These are phyloP conservation scores for Talaromyces borbonicus DNA, from an alignment of 495 filamentous ascomycete genomes.

Conservation along the genomic window DNA sequence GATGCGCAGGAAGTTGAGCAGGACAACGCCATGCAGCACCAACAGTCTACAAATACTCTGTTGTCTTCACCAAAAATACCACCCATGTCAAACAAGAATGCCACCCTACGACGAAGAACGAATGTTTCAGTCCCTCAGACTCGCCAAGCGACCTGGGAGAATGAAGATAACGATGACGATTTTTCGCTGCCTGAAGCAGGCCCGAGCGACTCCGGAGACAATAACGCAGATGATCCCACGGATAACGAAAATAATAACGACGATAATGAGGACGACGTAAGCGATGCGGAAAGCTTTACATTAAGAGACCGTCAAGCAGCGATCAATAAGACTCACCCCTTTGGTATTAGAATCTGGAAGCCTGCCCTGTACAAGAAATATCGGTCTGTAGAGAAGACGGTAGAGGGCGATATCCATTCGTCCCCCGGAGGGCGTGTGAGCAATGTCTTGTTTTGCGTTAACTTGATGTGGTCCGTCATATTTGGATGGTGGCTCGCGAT, in stretches of 20 bases:
- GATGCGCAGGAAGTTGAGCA: conserved; percentile 72
- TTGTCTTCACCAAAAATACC: conserved; percentile 31
- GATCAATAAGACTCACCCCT: conserved; percentile 98
- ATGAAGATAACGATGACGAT: conserved; percentile 39
- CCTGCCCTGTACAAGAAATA: conserved; percentile 96
- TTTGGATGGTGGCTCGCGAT: conserved; percentile 98
- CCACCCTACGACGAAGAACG: conserved; percentile 61
- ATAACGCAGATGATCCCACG: conserved; percentile 21
- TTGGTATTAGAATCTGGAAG: conserved; percentile 98
- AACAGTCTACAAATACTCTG: conserved; percentile 11
- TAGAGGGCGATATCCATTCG: conserved; percentile 95
- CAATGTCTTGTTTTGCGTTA: conserved; percentile 72
- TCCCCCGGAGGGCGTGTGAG: conserved; percentile 83
- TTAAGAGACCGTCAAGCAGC: conserved; percentile 90
- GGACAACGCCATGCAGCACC: conserved; percentile 30
- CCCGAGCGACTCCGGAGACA: conserved; percentile 13
- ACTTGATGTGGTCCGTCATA: conserved; percentile 78
- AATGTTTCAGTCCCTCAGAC: conserved; percentile 49
- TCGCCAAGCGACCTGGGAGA: conserved; percentile 46
- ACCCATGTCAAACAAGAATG: conserved; percentile 38
- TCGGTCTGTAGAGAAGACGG: conserved; percentile 89
- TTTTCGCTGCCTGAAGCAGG: conserved; percentile 21
- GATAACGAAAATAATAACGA: conserved; percentile 36
- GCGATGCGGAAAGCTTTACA: conserved; percentile 71
- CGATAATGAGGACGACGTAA: conserved; percentile 50